These are phyloP conservation scores for Halenospora varia DNA, from an alignment of 495 filamentous ascomycete species.

Conservation along the genomic window DNA sequence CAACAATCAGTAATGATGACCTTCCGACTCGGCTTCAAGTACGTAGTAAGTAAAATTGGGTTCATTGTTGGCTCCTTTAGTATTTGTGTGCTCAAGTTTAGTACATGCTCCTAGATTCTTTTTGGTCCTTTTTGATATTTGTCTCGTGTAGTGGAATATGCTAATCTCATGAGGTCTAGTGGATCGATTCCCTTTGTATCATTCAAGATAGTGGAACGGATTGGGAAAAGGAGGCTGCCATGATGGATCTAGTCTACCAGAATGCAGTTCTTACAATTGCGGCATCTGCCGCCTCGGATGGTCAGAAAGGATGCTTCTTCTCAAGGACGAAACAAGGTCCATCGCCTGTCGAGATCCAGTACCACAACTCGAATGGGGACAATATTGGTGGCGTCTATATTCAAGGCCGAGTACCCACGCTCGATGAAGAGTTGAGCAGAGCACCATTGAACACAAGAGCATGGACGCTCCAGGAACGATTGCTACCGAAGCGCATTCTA, in stretches of 20 bases:
- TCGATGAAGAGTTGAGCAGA: slow-evolving; percentile 8
- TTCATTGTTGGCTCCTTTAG: too few relatives aligned
- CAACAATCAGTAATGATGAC: slow-evolving; percentile 22
- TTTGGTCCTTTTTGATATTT: too few relatives aligned
- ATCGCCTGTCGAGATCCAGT: slow-evolving; percentile 10
- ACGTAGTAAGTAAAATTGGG: too few relatives aligned
- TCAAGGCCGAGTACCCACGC: slow-evolving; percentile 8
- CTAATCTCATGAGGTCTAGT: too few relatives aligned
- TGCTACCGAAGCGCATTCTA: background rate
- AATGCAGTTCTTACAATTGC: slow-evolving; percentile 2
- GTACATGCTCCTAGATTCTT: too few relatives aligned
- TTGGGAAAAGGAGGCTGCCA: slow-evolving; percentile 14
- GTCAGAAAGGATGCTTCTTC: slow-evolving; percentile 17
- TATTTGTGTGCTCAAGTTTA: too few relatives aligned
- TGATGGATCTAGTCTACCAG: slow-evolving; percentile 15
- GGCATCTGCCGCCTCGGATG: slow-evolving; percentile 15
- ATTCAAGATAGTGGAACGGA: slow-evolving; percentile 16
- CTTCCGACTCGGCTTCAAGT: slow-evolving; percentile 13
- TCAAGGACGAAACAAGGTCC: background rate
- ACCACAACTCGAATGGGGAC: background rate
- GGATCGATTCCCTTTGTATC: slow-evolving; percentile 26
- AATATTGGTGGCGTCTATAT: slow-evolving; percentile 8
- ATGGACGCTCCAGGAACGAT: slow-evolving; percentile 8
- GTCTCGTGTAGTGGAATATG: too few relatives aligned
- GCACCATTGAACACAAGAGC: background rate